A percentile compares a stretch with the other conserved stretches of the same genome.
These are phyloP conservation scores for Huntiella bhutanensis DNA, from an alignment of 2,329 filamentous ascomycete genomes.

Conservation along the genomic window DNA sequence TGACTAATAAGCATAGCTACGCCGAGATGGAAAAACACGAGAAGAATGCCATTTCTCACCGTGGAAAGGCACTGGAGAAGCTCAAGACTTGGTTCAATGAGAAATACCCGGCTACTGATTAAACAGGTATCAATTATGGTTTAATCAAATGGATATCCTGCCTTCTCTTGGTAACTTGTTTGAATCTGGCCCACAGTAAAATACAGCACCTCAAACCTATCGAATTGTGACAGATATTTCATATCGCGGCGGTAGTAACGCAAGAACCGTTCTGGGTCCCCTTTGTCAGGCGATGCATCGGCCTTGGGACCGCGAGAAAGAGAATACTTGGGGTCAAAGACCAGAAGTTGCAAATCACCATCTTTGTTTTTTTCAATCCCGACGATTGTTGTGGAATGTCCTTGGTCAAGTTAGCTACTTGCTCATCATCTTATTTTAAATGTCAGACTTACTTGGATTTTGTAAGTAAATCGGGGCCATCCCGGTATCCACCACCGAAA, in stretches of 20 bases:
- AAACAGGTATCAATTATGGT: background rate
- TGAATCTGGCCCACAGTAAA: constrained; percentile 18
- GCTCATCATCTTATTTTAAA: background rate
- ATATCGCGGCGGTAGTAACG: constrained; percentile 55
- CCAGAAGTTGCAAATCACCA: constrained; percentile 50
- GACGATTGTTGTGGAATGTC: constrained; percentile 80
- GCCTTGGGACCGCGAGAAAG: background rate
- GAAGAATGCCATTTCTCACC: constrained; percentile 89
- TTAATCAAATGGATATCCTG: background rate
- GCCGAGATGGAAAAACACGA: constrained; percentile 81
- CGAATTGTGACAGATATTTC: constrained; percentile 48
- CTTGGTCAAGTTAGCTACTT: constrained; percentile 19
- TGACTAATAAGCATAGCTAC: constrained; percentile 29
- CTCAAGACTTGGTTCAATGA: constrained; percentile 61
- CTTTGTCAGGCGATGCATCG: constrained; percentile 19
- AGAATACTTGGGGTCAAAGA: constrained; percentile 53
- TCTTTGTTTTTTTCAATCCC: constrained; percentile 55
- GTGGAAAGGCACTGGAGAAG: constrained; percentile 70
- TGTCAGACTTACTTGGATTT: constrained; percentile 39
- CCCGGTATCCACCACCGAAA: constrained; percentile 45
- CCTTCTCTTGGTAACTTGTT: background rate
- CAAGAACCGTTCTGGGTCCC: constrained; percentile 24
- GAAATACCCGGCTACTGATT: constrained; percentile 12
- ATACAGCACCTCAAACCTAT: constrained; percentile 65
- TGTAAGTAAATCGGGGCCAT: constrained; percentile 82